Evolutionary conservation across 257 asterid genomes (phyloP), one percentile per base, ranked within the genome.

Genomic region (Cruciata laevipes): DNA sequence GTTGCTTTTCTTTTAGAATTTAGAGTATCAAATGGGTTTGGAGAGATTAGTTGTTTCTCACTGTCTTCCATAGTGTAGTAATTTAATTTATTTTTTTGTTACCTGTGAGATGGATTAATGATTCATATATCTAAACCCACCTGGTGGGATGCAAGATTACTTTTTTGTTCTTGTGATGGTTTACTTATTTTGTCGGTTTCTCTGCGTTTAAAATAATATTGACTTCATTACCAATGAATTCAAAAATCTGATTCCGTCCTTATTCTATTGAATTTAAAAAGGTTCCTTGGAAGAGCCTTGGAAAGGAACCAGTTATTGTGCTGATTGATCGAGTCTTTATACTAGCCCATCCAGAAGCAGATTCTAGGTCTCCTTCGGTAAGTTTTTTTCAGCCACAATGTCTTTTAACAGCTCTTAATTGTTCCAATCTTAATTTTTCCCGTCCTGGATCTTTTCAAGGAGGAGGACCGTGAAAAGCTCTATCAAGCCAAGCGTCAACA

Each of bases 201-300:
- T 13, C 12, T 42, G 51, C 18, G 5, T 1, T 47, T 20, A 21
- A 47, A 14, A 47, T 47, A 47, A 38, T 3, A 38, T 38, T 3
- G 47, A 38, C 47, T 38, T 38, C 47, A 10, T 7, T 64, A 16
- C 16, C 59, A 44, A 27, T 52, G 24, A 23, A 11, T 38, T 16
- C 33, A 5, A 18, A 5, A 18, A 0, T 33, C n/a, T 66, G 62
- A 4, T 61, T 67, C 18, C 52, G 14, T 7, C 31, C 31, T 23
- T 27, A 30, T 37, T 5, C 31, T 55, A 24, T 35, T 32, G 21
- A 12, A 37, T 63, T 61, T 11, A 11, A 70, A 77, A 71, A 93
- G 99, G 99, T 93, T 71, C 99, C 99, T 69, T 93, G 99, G 99
- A 93, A 93, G 81, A 73, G 99, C 75, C 97, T 93, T 63, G 99